Evolutionary conservation across 495 filamentous ascomycete species (phyloP), one percentile per base, ranked within the genome.

Genomic region (Niebla homalea): DNA sequence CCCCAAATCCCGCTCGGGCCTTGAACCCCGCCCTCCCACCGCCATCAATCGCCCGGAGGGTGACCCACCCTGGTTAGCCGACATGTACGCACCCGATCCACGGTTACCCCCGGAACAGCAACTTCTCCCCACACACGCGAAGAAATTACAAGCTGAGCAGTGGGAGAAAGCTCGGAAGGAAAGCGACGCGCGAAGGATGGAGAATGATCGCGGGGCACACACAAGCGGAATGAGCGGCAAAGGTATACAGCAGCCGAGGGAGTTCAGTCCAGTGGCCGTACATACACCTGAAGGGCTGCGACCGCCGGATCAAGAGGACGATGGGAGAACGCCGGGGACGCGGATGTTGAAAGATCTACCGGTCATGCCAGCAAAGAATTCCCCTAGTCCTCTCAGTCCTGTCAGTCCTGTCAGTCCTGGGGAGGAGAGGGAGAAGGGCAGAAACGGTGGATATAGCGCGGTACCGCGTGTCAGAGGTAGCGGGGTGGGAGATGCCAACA

Each of bases 51-150:
- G 82, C 32, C 90, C 89, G 12, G 93, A 97, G 68, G 93, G 92
- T 15, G 90, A 96, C 46, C 84, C 92, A 7, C 93, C 93, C 36
- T 97, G 93, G 92, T 77, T 96, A 65, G 80, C 89, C 16, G 82
- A 82, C 0, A 92, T 93, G 70, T 98, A 94, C 64, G 93, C 92
- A 59, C 93, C 92, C 3, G 92, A 98, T 62, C 92, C 92, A 36
- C 81, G 88, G 36, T 75, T 98, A 14, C 92, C 92, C 36, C 92
- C 87, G 12, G 92, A 98, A 50, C 85, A 97, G 64, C 92, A 98
- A 62, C 77, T 98, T 46, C 77, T 98, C 16, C 92, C 92, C 3
- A 98, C 92, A 0, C 87, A 95, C 51, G 92, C 92, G 37, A 92
- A 83, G 58, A 77, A 84, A 53, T 74, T 97, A 66, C 83, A 89